Evolutionary conservation across 2,329 filamentous ascomycete genomes (phyloP), one percentile per base, ranked within the genome.

Genomic region (Berkeleyomyces basicola): DNA sequence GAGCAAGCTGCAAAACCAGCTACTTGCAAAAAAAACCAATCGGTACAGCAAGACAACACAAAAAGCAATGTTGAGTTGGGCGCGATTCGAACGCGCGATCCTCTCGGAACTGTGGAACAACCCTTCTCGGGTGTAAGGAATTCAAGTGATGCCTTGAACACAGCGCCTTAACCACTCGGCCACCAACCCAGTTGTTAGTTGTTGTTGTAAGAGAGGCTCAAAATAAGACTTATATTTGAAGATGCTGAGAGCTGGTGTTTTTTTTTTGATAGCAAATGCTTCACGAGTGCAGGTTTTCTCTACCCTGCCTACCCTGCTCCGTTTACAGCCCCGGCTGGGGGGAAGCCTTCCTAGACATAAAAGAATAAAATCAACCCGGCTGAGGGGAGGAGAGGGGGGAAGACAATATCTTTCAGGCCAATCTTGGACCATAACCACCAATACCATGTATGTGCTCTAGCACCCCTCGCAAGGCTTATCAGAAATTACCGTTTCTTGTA

Each of bases 71-170:
- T 36, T 64, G 63, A 62, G 63, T 64, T 61, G 59, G 63, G 59
- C 63, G 63, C 63, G 63, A 64, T 64, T 64, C 63, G 63, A 64
- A 64, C 63, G 63, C 63, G 60, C 59, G 63, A 61, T 62, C 60
- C 63, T 64, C 51, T 61, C 63, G 63, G 37, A 62, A 64, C 61
- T 64, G 63, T 64, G 59, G 59, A 59, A 64, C 23, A 23, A 23
- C 63, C 63, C 63, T 64, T 64, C 55, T 59, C 63, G 59, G 63
- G 53, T 53, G 62, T 61, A 64, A 64, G 63, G 59, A 23, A 64
- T 64, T 62, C 53, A 63, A 65, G 39, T 61, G 40, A 61, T 60
- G 63, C 43, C 63, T 62, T 59, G 58, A 63, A 59, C 42, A 61
- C 47, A 62, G 61, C 59, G 40, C 57, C 58, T 61, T 61, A 59